Conservation (phyloP, 495 filamentous ascomycete genomes). For the Penicillium bovifimosum region DNA sequence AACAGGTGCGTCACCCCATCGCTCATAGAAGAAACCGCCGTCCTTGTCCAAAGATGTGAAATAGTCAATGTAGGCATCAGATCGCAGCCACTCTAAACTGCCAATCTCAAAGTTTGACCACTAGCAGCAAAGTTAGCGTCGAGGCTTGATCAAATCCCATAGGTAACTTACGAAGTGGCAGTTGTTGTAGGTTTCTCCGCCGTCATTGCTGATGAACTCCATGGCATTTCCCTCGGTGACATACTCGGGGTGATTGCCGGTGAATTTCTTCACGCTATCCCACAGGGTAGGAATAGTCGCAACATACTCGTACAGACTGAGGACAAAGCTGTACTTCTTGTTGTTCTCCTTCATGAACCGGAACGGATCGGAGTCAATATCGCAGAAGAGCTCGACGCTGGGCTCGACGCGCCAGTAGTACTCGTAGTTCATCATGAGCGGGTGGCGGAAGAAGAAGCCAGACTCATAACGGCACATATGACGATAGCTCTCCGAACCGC, state of each 20-base stretch:
- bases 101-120: constrained; percentile 94
- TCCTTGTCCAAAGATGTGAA: constrained; percentile 74
- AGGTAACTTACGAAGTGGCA: constrained; percentile 83
- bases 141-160: not conserved
- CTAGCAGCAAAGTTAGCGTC: constrained; percentile 33
- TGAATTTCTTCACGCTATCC: constrained; percentile 90
- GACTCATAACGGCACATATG: constrained; percentile 95
- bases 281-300: constrained; percentile 96
- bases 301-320: constrained; percentile 89
- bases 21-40: constrained; percentile 89
- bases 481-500: constrained; percentile 84
- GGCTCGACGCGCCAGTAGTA: constrained; percentile 94
- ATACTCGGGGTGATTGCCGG: constrained; percentile 81
- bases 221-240: constrained; percentile 79
- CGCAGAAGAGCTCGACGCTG: constrained; percentile 81
- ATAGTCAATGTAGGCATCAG: constrained; percentile 71
- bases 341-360: constrained; percentile 80
- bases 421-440: constrained; percentile 76
- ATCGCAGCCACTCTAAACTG: constrained; percentile 77
- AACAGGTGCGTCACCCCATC: constrained; percentile 88
- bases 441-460: constrained; percentile 87
- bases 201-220: constrained; percentile 86
- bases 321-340: constrained; percentile 86
- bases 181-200: constrained; percentile 84
- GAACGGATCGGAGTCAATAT: constrained; percentile 79